Evolutionary conservation across 495 filamentous ascomycete genomes (phyloP), one percentile per base, ranked within the genome.

Genomic region (Aspergillus kassunensis): DNA sequence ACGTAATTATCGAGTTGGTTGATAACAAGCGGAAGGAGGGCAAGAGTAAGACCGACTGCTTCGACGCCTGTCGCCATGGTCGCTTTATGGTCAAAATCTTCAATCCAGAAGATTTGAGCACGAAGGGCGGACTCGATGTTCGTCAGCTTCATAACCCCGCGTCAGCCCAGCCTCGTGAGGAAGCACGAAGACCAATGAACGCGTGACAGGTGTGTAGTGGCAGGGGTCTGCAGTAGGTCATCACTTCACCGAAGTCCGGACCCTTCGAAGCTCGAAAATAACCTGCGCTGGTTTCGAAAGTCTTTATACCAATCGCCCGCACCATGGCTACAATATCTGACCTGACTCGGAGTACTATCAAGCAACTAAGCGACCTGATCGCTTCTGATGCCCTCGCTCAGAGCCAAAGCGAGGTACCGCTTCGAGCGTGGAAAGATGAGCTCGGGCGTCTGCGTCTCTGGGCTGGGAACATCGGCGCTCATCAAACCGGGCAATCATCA

Each of bases 401-500:
- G 15, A 7, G 37, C 25, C 4, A 47, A 19, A 3, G 19, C 3
- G 45, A 61, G 18, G 56, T 62, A 12, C 29, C 56, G 3, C n/a
- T 9, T 4, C 37, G 45, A 7, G 25, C 7, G 3, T 60, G 66
- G 56, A 44, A 51, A n/a, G 74, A 77, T 49, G 65, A 73, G 21
- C 33, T 65, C 3, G 59, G 69, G 1, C 59, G 67, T 18, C 66
- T 78, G 46, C 68, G 70, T 29, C 48, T 75, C 12, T 79, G 77
- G 75, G 64, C 65, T n/a, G 64, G 55, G 2, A 77, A 75, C 55
- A 73, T 76, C 27, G 75, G 70, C 10, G 76, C 75, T 12, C 69
- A 78, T 44, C 64, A 65, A 20, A 62, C 44, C 1, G 61, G 65
- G 1, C 59, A 60, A 27, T 73, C 68, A 18, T 78, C 76, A 3